A percentile compares a stretch with the other conserved stretches of the same genome.
These are phyloP conservation scores for Fusarium nodosum DNA, from an alignment of 2,329 filamentous ascomycete species.

Conservation along the genomic window DNA sequence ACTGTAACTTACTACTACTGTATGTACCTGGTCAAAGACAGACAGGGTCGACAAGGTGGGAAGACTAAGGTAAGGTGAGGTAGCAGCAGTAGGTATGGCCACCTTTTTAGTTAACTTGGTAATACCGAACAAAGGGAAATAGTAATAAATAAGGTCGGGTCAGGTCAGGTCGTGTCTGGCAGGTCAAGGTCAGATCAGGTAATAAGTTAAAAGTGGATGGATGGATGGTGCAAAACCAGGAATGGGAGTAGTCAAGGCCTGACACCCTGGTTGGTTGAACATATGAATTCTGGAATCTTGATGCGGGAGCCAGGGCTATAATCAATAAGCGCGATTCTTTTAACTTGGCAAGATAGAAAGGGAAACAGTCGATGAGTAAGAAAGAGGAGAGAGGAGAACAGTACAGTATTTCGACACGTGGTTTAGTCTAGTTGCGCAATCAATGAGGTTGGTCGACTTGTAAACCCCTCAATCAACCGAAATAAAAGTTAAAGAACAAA, in stretches of 20 bases:
- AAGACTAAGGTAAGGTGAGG: not conserved
- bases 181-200: conserved; percentile 16
- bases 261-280: conserved; percentile 49
- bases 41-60: not conserved
- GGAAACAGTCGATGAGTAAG: not conserved
- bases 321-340: conserved; percentile 44
- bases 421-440: not conserved
- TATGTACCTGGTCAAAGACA: not conserved
- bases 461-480: not conserved
- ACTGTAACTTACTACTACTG: conserved; percentile 1
- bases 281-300: conserved; percentile 50
- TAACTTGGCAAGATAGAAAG: conserved; percentile 38
- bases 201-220: conserved; percentile 32
- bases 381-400: not conserved
- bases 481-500: not conserved
- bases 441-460: not conserved
- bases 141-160: conserved; percentile 12
- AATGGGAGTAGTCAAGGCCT: conserved; percentile 43
- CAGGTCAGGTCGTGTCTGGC: no score
- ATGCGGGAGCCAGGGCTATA: conserved; percentile 45
- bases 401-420: conserved; percentile 5
- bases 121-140: conserved; percentile 1
- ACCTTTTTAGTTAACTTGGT: conserved; percentile 9
- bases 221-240: conserved; percentile 38
- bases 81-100: conserved; percentile 16